Base-by-base conservation (phyloP, 352 stramenopile species). In the Phytophthora podocarpi region DNA sequence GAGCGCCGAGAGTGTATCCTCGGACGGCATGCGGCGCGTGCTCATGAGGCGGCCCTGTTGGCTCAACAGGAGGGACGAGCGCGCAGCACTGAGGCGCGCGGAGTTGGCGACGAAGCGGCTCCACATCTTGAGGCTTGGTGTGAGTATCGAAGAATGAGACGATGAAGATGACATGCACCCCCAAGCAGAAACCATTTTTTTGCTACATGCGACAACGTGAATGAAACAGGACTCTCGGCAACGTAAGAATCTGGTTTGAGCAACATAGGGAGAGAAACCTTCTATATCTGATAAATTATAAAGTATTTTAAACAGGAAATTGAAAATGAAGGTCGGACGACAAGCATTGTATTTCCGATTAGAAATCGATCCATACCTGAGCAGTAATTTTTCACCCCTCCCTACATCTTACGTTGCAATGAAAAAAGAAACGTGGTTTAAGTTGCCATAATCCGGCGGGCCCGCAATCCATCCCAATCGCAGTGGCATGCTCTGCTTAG, bases 1-100 rank as follows among this genome's bases (percentile, higher is more conserved):
- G 8, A 89, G 74, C 45, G 78, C 71, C 9, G 59, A 72, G 2
- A 91, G 43, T 26, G 71, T 74, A 55, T 76, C 68, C 27, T 60
- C 21, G 1, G 71, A 72, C 2, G 67, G 67, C 5, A 51, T 31
- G 24, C 71, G 71, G 21, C 71, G 71, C 13, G 18, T 59, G 28
- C 63, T 76, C 45, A 74, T 60, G 18, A 68, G 27, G 21, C 50
- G 50, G 23, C 42, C 45, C 16, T 71, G 57, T 16, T 67, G 58
- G 27, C 28, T 57, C 36, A 64, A 32, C 27, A 64, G 15, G 15
- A 61, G 34, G 15, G 58, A 64, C 8, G 68, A 60, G 34, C 45
- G 59, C 3, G 54, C 48, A 24, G 58, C 53, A 24, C 50, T 37
- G 16, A 53, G 48, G 23, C 57, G 58, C 26, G 45, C 47, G 5